Evolutionary conservation across 2,329 filamentous ascomycete species (phyloP), one percentile per base, ranked within the genome.

Genomic region (Penicillium sp.): DNA sequence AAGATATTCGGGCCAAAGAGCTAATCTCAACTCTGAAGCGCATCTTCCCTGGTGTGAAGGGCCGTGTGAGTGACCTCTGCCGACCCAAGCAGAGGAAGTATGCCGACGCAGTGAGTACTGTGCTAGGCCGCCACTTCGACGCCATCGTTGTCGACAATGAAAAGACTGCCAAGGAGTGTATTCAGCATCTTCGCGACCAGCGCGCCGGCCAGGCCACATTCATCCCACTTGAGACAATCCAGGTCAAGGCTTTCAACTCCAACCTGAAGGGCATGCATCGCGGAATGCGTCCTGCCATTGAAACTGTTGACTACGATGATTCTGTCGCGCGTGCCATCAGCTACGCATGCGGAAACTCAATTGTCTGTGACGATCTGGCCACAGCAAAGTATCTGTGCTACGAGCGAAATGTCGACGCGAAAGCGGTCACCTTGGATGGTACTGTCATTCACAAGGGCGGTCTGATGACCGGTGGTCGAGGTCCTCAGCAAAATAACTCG

Each of bases 81-180:
- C 92, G 90, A 60, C 93, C 94, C 1, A 97, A 96, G 73, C 90
- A 96, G 75, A 96, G 95, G 75, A 97, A 96, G 71, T 99, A 87
- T 66, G 89, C 94, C 58, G 90, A 94, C 61, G 94, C 94, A 42
- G 89, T 99, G 58, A 90, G 90, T 64, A 95, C 90, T 21, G 91
- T 95, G 6, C 83, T 99, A 4, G 94, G 94, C 46, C 85, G 90
- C 49, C 89, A 97, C 67, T 96, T 96, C 69, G 93, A 99, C 70
- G 89, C 92, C 0, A 88, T 99, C 41, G 85, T 99, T 45, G 93
- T 97, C 9, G 94, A 99, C 64, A 93, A 90, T 2, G 91, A 97
- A 72, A 95, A 94, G 75, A 94, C 89, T 1, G 94, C 90, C 26
- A 87, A 91, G 53, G 91, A 96, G 63, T 99, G 94, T 70, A 94